These are phyloP conservation scores for Nothomitra cinnamomea DNA, from an alignment of 2,329 filamentous ascomycete species.

Conservation along the genomic window DNA sequence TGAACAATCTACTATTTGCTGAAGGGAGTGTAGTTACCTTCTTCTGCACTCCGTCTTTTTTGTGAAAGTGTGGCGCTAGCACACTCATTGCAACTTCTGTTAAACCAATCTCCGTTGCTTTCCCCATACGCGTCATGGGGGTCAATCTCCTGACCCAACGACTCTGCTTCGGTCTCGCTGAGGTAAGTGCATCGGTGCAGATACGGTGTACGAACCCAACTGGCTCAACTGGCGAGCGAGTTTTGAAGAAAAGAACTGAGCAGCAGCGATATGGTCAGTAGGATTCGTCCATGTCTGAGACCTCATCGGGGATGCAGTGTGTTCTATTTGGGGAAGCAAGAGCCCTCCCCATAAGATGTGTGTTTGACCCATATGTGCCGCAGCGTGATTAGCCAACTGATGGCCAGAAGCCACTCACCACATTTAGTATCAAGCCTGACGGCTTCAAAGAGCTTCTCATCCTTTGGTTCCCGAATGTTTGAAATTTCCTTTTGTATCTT, in stretches of 20 bases:
- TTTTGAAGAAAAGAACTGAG: slow-evolving; percentile 40
- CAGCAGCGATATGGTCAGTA: slow-evolving; percentile 6
- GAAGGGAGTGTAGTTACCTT: neutral
- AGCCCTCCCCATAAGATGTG: too few relatives aligned
- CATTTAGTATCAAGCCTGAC: slow-evolving; percentile 38
- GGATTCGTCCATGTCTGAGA: slow-evolving; percentile 3
- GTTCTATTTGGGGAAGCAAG: neutral
- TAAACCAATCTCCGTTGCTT: slow-evolving; percentile 52
- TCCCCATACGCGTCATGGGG: slow-evolving; percentile 41
- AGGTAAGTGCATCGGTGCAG: slow-evolving; percentile 36
- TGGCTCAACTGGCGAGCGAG: slow-evolving; percentile 38
- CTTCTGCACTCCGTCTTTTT: neutral
- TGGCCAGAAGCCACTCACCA: slow-evolving; percentile 22
- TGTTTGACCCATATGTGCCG: neutral
- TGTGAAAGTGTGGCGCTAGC: slow-evolving; percentile 45
- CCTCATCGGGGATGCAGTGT: neutral
- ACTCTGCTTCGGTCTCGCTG: slow-evolving; percentile 32
- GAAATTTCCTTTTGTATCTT: slow-evolving; percentile 57
- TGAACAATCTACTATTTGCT: neutral
- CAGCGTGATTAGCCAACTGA: neutral
- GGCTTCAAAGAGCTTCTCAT: slow-evolving; percentile 32
- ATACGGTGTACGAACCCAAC: slow-evolving; percentile 41
- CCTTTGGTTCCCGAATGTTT: slow-evolving; percentile 35
- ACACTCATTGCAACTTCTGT: slow-evolving; percentile 46
- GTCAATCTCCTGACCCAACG: slow-evolving; percentile 43